Percentiles rank a stretch among this genome's conserved stretches.
phyloP scores from a whole-genome alignment of 169 alveolate genomes.

The Eimeria brunetti region DNA sequence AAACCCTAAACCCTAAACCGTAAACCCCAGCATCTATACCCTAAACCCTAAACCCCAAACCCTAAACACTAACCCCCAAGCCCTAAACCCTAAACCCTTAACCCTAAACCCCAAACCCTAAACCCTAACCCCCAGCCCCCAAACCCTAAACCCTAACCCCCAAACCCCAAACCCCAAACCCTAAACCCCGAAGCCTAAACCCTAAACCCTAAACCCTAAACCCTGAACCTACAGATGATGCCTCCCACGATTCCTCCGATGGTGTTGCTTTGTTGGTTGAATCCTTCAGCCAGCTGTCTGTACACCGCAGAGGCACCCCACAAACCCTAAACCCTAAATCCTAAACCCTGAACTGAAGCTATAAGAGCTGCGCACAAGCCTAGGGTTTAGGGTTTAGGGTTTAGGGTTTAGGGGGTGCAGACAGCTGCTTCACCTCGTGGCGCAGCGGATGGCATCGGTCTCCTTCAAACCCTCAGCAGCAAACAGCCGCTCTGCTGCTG shows the following conservation, averaged over 20 bases:
- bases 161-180: neutral
- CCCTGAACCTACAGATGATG: neutral
- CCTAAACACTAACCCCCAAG: neutral
- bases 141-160: neutral
- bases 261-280: neutral
- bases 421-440: neutral
- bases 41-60: neutral
- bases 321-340: neutral
- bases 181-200: slow-evolving; percentile 36
- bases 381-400: no score
- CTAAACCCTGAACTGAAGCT: neutral
- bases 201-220: slow-evolving; percentile 23
- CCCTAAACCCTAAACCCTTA: neutral
- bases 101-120: slow-evolving; percentile 14
- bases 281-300: neutral
- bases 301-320: neutral
- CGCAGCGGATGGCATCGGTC: neutral
- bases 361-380: no score
- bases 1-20: no score
- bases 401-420: neutral
- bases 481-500: neutral
- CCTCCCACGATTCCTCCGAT: neutral
- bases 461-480: slow-evolving; percentile 1
- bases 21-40: no score
- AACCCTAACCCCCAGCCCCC: neutral